phyloP scores from a whole-genome alignment of 192 early-diverging fungal species.

The Diversispora epigaea region DNA sequence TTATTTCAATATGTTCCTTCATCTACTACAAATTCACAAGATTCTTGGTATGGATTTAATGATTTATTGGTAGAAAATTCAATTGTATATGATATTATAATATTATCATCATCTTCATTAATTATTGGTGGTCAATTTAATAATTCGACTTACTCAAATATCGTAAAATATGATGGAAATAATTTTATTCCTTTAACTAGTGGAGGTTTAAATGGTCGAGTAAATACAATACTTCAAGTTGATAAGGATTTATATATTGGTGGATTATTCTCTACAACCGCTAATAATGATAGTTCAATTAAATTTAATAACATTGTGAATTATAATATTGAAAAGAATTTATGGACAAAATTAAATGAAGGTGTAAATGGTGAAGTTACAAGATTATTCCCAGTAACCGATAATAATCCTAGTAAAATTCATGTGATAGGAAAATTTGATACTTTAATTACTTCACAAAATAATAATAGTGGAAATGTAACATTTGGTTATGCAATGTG shows the following conservation, averaged over 20 bases:
- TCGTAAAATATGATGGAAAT: conserved; percentile 55
- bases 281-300: background rate
- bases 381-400: background rate
- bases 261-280: conserved; percentile 33
- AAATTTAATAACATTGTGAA: conserved; percentile 24
- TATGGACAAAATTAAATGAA: conserved; percentile 9
- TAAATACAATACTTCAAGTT: conserved; percentile 43
- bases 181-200: conserved; percentile 31
- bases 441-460: background rate
- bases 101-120: conserved; percentile 42
- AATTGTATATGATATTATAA: conserved; percentile 47
- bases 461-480: conserved; percentile 1
- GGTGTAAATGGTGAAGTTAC: conserved; percentile 34
- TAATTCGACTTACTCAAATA: conserved; percentile 48
- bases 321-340: conserved; percentile 18
- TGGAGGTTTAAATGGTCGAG: conserved; percentile 51
- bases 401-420: background rate
- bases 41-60: conserved; percentile 21
- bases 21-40: background rate
- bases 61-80: conserved; percentile 42
- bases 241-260: conserved; percentile 36
- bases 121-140: conserved; percentile 65
- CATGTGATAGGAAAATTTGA: conserved; percentile 33
- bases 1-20: conserved; percentile 18
- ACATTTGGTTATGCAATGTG: conserved; percentile 21